Evolutionary conservation across 768 basidiomycete species (phyloP).

Genomic region (Inosperma sp.): DNA sequence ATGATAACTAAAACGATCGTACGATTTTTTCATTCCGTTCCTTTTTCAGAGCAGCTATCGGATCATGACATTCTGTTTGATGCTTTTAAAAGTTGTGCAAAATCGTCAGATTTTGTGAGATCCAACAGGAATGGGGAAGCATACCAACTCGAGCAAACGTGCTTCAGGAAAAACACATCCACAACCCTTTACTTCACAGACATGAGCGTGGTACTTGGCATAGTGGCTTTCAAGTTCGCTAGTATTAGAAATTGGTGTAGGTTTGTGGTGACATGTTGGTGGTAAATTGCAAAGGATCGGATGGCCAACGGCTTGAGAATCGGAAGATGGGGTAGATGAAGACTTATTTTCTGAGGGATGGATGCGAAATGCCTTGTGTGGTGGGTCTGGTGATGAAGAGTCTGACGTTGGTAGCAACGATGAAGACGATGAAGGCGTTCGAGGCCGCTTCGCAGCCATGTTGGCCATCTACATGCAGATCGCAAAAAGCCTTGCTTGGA

Average conservation of each 20-base stretch:
- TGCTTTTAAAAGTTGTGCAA: slow-evolving; percentile 42
- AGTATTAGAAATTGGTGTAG: slow-evolving; percentile 60
- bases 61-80: slow-evolving; percentile 85
- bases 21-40: slow-evolving; percentile 87
- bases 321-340: slow-evolving; percentile 2
- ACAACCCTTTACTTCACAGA: slow-evolving; percentile 67
- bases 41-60: slow-evolving; percentile 68
- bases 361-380: slow-evolving; percentile 30
- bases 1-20: slow-evolving; percentile 24
- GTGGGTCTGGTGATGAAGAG: slow-evolving; percentile 14
- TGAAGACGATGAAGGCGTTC: slow-evolving; percentile 35
- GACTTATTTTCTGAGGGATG: slow-evolving; percentile 8
- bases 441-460: slow-evolving; percentile 32
- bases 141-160: slow-evolving; percentile 70
- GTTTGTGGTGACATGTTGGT: slow-evolving; percentile 70
- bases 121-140: slow-evolving; percentile 26
- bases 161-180: slow-evolving; percentile 83
- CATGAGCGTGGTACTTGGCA: slow-evolving; percentile 77
- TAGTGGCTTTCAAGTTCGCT: slow-evolving; percentile 81
- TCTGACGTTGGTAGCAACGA: slow-evolving; percentile 15
- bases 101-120: slow-evolving; percentile 5
- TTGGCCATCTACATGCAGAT: slow-evolving; percentile 4
- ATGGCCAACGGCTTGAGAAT: slow-evolving; percentile 16
- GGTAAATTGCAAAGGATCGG: slow-evolving; percentile 68
- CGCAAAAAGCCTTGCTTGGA: slow-evolving; percentile 1